phyloP scores from a whole-genome alignment of 352 stramenopile genomes.

The Pythium utonaiense region DNA sequence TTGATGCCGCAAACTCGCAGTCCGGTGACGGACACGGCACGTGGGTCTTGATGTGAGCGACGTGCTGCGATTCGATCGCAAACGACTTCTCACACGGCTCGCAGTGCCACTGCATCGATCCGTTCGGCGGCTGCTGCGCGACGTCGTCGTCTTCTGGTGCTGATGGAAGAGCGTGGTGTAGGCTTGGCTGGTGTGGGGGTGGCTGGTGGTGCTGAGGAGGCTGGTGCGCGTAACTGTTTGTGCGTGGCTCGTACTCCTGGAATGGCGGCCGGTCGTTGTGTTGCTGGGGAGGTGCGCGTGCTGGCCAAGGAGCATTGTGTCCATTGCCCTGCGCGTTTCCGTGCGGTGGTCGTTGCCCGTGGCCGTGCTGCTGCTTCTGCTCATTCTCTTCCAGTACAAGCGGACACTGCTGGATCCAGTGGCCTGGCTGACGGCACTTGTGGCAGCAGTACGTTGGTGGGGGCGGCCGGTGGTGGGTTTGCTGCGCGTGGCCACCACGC shows the following conservation, averaged over 20 bases:
- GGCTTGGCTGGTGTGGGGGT: neutral
- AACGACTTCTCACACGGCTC: constrained; percentile 76
- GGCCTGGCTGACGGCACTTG: constrained; percentile 68
- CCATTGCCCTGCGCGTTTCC: neutral
- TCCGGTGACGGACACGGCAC: constrained; percentile 47
- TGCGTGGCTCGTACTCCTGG: constrained; percentile 20
- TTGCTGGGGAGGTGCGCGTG: neutral
- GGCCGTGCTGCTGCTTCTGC: constrained; percentile 17
- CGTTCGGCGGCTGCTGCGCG: neutral
- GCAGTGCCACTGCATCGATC: constrained; percentile 41
- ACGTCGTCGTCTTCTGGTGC: neutral
- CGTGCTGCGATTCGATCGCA: constrained; percentile 56
- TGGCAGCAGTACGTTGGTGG: constrained; percentile 70
- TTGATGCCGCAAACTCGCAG: constrained; percentile 71
- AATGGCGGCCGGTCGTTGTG: constrained; percentile 11
- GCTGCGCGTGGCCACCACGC: neutral
- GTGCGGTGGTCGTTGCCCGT: neutral
- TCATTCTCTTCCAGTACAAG: constrained; percentile 26
- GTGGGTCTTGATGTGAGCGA: constrained; percentile 71
- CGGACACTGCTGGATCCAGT: constrained; percentile 79
- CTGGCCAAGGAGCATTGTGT: neutral
- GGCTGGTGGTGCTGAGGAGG: neutral
- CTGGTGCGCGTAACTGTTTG: constrained; percentile 8
- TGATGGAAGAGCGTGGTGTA: neutral
- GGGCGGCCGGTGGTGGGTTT: constrained; percentile 23